Evolutionary conservation across 1,284 basidiomycete genomes (phyloP), one percentile per base, ranked within the genome.

Genomic region (Moniliophthora roreri): DNA sequence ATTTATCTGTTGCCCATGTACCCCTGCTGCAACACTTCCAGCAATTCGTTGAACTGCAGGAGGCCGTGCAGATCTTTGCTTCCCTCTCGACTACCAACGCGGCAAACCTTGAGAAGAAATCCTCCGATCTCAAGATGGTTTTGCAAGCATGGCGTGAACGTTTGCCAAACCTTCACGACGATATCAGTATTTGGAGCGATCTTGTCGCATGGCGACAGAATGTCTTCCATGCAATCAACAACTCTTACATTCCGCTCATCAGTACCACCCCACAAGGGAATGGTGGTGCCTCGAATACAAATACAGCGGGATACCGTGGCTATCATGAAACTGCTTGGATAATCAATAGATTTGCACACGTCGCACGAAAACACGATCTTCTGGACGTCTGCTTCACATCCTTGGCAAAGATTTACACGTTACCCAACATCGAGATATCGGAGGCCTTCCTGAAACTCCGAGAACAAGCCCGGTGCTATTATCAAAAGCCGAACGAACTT

Each of bases 241-340:
- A 93, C 66, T 87, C 92, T 0, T 99, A 99, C 63, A 86, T 99
- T 47, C 97, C 97, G 6, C 82, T 99, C 53, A 93, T 96, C 57
- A 76, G 71, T 3, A 63, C 63, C 18, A 73, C 73, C 11, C 77
- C 76, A 54, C 83, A 83, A 62, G 44, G 44, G 24, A 71, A 73
- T 16, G 73, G 73, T 21, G 77, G 77, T 23, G 68, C 77, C 24
- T 73, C 80, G 6, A 81, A 76, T 41, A 89, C 82, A 38, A 92
- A 87, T 57, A 98, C 95, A 1, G 93, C 88, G 66, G 97, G 96
- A 4, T 99, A 95, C 71, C 84, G 98, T 51, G 98, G 97, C n/a
- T 99, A 94, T 69, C 98, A 99, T 67, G 97, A 99, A 78, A 99
- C 95, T 0, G 97, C 97, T 3, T 99, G 97, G 98, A 99, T 98